A percentile compares a stretch with the other conserved stretches of the same genome.
phyloP scores from a whole-genome alignment of 352 stramenopile genomes.

The Phytopythium oedochilum region DNA sequence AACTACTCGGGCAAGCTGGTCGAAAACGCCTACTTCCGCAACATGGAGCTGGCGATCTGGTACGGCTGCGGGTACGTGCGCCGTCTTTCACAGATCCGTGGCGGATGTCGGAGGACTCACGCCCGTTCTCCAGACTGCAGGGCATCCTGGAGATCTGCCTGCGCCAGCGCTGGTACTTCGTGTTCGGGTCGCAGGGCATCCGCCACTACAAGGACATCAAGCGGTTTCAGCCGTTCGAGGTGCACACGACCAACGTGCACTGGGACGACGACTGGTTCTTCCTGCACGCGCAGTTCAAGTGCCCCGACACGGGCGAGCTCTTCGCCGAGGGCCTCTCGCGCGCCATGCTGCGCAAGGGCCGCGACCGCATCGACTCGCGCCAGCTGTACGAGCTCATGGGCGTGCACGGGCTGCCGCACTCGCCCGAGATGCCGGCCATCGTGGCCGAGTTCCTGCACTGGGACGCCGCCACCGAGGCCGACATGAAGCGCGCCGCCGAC shows the following conservation, averaged over 20 bases:
- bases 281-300: constrained; percentile 61
- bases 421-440: constrained; percentile 41
- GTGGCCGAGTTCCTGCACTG: constrained; percentile 48
- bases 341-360: constrained; percentile 53
- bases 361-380: constrained; percentile 41
- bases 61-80: constrained; percentile 54
- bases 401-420: constrained; percentile 31
- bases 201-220: constrained; percentile 55
- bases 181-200: constrained; percentile 65
- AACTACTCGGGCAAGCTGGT: constrained; percentile 41
- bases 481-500: constrained; percentile 51
- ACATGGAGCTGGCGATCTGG: constrained; percentile 73
- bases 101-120: too few species aligned
- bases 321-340: constrained; percentile 62
- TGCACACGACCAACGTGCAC: constrained; percentile 66
- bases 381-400: constrained; percentile 53
- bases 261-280: constrained; percentile 76
- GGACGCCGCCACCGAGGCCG: constrained; percentile 41
- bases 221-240: constrained; percentile 48
- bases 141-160: constrained; percentile 52
- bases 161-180: constrained; percentile 61
- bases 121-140: constrained; percentile 27
- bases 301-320: constrained; percentile 49
- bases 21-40: constrained; percentile 66
- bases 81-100: too few species aligned